Evolutionary conservation across 1,284 basidiomycete genomes (phyloP).

Genomic region (Ganoderma meredithae): DNA sequence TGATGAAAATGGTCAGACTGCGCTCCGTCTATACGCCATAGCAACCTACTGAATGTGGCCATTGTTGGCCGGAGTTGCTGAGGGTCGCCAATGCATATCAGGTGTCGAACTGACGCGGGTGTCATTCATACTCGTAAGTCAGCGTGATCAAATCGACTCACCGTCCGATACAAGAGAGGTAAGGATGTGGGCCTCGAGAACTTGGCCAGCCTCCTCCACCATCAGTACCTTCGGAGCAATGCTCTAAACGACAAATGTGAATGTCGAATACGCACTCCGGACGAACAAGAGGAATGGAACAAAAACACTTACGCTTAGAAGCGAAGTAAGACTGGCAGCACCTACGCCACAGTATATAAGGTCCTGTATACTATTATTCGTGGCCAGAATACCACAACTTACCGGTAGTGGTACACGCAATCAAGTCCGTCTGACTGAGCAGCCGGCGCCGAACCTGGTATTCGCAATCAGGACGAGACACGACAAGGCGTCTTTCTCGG

Average conservation of each 20-base stretch:
- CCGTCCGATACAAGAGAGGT: constrained; percentile 59
- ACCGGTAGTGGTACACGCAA: constrained; percentile 79
- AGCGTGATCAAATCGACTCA: neutral
- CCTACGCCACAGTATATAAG: constrained; percentile 46
- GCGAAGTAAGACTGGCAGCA: constrained; percentile 66
- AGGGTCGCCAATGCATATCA: constrained; percentile 44
- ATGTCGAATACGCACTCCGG: neutral
- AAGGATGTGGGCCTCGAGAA: constrained; percentile 78
- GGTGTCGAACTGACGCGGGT: constrained; percentile 29
- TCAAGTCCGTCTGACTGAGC: constrained; percentile 58
- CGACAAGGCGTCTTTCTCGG: neutral
- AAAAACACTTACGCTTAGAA: constrained; percentile 55
- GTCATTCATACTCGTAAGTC: neutral
- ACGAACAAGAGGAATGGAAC: neutral
- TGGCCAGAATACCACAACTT: constrained; percentile 12
- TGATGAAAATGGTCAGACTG: neutral
- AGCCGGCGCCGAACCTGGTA: constrained; percentile 40
- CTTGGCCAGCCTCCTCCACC: constrained; percentile 72
- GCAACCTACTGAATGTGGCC: constrained; percentile 62
- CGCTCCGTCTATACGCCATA: no score
- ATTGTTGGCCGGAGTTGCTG: constrained; percentile 73
- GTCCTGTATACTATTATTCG: neutral
- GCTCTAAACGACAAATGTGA: constrained; percentile 38
- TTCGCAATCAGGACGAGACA: no score
- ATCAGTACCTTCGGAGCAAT: constrained; percentile 44